Percentiles rank a stretch among this genome's conserved stretches.
Evolutionary conservation across 805 yeast species (phyloP).

Genomic region (Candida peoriensis): DNA sequence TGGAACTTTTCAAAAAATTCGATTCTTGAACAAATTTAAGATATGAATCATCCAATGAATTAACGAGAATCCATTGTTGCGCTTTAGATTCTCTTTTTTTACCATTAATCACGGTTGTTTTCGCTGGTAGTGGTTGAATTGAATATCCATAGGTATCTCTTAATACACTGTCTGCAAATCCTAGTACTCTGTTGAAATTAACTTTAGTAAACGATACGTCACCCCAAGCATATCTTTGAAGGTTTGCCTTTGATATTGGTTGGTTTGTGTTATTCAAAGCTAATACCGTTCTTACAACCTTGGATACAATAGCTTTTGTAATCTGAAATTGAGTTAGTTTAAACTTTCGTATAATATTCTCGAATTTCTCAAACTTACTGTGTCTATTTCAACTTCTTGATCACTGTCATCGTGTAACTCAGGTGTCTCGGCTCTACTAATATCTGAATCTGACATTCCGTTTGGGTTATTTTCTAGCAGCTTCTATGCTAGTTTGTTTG

Average conservation of each 20-base stretch:
- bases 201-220: slow-evolving; percentile 5
- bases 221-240: slow-evolving; percentile 12
- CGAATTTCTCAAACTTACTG: no score
- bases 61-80: slow-evolving; percentile 16
- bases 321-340: no score
- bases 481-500: no score
- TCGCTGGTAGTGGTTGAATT: slow-evolving; percentile 11
- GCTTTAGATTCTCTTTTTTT: slow-evolving; percentile 4
- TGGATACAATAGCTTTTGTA: slow-evolving; percentile 3
- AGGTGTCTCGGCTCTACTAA: no score
- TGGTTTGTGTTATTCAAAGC: slow-evolving; percentile 10
- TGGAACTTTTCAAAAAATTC: slow-evolving; percentile 10
- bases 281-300: slow-evolving; percentile 8
- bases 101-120: slow-evolving; percentile 10
- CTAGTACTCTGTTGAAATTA: slow-evolving; percentile 4
- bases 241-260: slow-evolving; percentile 8
- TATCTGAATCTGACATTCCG: no score
- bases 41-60: slow-evolving; percentile 9
- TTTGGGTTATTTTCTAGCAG: no score
- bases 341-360: no score
- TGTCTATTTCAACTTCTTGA: no score
- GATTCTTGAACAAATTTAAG: slow-evolving; percentile 15
- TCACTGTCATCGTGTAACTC: no score
- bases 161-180: slow-evolving; percentile 6
- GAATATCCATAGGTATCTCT: slow-evolving; percentile 6